Conservation (phyloP, 2,329 filamentous ascomycete species). For the Ophioceras dolichostomum region DNA sequence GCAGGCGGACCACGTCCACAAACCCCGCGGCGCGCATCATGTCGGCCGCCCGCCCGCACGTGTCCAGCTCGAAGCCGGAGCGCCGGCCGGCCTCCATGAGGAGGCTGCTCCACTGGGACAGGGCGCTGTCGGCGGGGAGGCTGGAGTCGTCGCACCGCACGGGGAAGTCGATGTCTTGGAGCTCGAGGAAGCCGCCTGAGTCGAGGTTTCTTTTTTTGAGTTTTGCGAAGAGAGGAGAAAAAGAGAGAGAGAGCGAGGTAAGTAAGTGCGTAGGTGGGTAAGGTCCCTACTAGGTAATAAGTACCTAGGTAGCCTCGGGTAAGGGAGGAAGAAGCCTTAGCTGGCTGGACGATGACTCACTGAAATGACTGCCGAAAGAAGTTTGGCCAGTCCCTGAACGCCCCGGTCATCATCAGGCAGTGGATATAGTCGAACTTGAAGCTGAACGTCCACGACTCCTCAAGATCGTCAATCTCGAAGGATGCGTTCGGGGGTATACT, state of each 20-base stretch:
- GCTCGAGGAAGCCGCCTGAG: constrained; percentile 12
- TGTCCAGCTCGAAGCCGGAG: constrained; percentile 15
- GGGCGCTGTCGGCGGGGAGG: constrained; percentile 10
- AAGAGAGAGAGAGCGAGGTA: too few species aligned
- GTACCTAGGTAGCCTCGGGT: too few species aligned
- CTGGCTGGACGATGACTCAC: constrained; percentile 6
- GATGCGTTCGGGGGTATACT: constrained; percentile 12
- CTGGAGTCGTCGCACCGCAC: constrained; percentile 17
- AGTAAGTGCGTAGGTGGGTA: too few species aligned
- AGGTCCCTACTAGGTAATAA: too few species aligned
- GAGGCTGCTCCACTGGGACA: constrained; percentile 15
- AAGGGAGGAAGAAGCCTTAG: too few species aligned
- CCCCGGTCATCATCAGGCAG: constrained; percentile 14
- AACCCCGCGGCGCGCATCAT: constrained; percentile 19
- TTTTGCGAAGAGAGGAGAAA: too few species aligned
- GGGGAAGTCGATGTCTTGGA: constrained; percentile 18
- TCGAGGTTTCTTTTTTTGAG: constrained; percentile 6
- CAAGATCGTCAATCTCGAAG: constrained; percentile 15
- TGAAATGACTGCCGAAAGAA: constrained; percentile 12
- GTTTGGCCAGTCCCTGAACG: constrained; percentile 13
- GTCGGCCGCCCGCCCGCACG: constrained; percentile 15
- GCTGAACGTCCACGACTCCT: constrained; percentile 15
- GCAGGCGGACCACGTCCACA: constrained; percentile 16
- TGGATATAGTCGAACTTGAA: constrained; percentile 16
- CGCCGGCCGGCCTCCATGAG: constrained; percentile 16